Conservation (phyloP, 164 flowering plant genomes). For the Macadamia tetraphylla region DNA sequence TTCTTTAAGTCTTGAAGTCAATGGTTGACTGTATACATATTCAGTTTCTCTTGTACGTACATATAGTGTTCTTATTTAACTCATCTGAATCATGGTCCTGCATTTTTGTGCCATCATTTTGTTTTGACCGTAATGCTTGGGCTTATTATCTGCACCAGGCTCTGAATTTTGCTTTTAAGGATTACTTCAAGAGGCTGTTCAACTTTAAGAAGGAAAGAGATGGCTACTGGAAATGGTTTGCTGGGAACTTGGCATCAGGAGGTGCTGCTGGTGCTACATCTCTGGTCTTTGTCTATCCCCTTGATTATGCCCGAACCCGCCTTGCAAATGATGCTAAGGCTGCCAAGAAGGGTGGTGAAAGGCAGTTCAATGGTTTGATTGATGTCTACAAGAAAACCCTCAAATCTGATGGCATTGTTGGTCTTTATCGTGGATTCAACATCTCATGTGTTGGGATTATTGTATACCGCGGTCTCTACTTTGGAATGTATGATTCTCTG, state of each 20-base stretch:
- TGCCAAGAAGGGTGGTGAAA: conserved; percentile 1
- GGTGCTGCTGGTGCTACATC: conserved; percentile 2
- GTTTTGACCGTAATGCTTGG: neutral
- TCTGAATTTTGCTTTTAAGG: neutral
- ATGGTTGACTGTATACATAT: neutral
- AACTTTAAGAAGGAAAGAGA: neutral
- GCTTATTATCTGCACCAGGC: neutral
- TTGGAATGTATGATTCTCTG: neutral
- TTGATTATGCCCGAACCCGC: neutral
- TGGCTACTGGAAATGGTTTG: neutral
- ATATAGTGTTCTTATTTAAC: neutral
- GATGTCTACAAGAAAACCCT: conserved; percentile 1
- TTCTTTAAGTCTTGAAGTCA: neutral
- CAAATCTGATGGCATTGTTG: neutral
- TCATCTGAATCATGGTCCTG: neutral
- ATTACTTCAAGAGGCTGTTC: neutral
- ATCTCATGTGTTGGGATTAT: neutral
- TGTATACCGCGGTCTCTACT: neutral
- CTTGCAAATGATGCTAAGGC: conserved; percentile 3
- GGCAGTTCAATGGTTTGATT: neutral
- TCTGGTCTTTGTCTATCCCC: neutral
- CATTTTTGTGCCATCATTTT: neutral
- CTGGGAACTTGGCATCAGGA: neutral
- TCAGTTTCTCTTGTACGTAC: neutral
- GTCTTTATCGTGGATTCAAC: neutral